These are phyloP conservation scores for Microsporum ferrugineum DNA, from an alignment of 2,329 filamentous ascomycete genomes.

Conservation along the genomic window DNA sequence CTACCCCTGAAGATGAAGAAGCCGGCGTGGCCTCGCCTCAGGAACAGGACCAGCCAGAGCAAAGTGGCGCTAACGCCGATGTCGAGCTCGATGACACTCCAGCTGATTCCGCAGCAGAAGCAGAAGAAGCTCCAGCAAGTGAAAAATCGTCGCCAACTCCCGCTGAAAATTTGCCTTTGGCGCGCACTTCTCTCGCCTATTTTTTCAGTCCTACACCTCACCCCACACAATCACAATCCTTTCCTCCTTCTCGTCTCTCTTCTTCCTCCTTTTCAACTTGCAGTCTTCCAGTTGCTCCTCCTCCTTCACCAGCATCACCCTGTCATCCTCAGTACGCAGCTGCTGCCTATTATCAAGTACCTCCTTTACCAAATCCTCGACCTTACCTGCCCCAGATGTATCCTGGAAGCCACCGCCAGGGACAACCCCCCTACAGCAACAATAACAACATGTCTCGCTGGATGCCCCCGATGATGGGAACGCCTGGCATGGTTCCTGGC, in stretches of 20 bases:
- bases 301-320: constrained; percentile 2
- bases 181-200: neutral
- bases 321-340: neutral
- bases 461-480: neutral
- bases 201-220: neutral
- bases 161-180: neutral
- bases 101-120: neutral
- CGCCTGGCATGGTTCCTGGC: neutral
- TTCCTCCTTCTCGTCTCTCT: neutral
- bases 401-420: neutral
- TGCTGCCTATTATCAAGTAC: neutral
- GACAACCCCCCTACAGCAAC: neutral
- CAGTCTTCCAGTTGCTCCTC: neutral
- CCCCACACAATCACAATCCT: neutral
- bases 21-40: neutral
- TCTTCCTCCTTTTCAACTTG: constrained; percentile 3
- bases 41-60: neutral
- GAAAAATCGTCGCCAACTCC: neutral
- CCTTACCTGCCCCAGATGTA: neutral
- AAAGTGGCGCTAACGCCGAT: neutral
- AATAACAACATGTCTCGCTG: neutral
- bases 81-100: neutral
- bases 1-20: neutral
- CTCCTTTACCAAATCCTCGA: neutral
- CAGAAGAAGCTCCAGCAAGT: neutral